These are phyloP conservation scores for Fraxinus albicans DNA, from an alignment of 305 asterid species.

Conservation along the genomic window DNA sequence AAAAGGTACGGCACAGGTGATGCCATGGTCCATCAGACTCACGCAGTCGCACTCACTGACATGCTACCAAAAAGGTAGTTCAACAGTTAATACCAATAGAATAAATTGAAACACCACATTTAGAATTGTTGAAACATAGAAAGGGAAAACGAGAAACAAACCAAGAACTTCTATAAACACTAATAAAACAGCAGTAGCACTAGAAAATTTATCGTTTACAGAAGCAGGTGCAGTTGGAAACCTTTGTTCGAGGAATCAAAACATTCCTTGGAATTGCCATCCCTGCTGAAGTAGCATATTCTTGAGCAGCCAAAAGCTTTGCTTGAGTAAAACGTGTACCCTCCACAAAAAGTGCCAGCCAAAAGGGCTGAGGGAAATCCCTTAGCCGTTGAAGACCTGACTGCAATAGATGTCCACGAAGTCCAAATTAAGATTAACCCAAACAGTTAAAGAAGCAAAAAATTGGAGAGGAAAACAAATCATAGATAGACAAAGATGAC, in stretches of 20 bases:
- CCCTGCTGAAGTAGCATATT: conserved; percentile 79
- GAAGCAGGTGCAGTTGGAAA: conserved; percentile 28
- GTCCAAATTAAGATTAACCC: conserved; percentile 21
- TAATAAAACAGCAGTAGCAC: background rate
- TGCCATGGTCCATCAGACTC: background rate
- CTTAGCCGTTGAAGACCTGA: conserved; percentile 61
- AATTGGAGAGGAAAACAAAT: conserved; percentile 3
- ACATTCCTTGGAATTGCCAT: conserved; percentile 88
- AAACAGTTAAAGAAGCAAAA: conserved; percentile 9
- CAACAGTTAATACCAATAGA: background rate
- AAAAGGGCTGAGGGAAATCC: conserved; percentile 88
- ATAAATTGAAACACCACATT: background rate
- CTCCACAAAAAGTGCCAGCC: conserved; percentile 96
- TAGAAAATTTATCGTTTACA: background rate
- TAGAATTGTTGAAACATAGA: background rate
- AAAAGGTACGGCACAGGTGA: background rate
- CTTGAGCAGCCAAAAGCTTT: conserved; percentile 95
- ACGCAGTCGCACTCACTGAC: background rate
- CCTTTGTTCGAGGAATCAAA: conserved; percentile 97
- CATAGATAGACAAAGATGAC: background rate
- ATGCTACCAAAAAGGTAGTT: background rate
- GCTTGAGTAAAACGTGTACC: conserved; percentile 97
- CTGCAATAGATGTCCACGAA: conserved; percentile 49
- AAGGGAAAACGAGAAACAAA: background rate
- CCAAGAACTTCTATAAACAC: background rate